These are phyloP conservation scores for Candida albicans DNA, from an alignment of 1,139 yeast species.

Conservation along the genomic window DNA sequence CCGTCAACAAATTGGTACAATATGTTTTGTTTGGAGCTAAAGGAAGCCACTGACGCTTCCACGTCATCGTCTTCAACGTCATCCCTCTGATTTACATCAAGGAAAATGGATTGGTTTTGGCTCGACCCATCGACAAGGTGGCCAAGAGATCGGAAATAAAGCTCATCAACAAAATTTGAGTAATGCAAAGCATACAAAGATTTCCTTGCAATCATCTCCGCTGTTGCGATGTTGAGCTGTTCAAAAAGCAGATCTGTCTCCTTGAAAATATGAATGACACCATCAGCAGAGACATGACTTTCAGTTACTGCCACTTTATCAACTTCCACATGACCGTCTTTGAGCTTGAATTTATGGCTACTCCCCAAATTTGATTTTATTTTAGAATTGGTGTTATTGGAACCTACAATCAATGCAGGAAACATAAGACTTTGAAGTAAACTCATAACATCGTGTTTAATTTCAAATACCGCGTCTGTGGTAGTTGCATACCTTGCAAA, in stretches of 20 bases:
- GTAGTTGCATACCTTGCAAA: constrained; percentile 25
- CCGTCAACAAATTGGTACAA: constrained; percentile 71
- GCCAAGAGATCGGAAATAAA: constrained; percentile 61
- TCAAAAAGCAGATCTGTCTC: constrained; percentile 32
- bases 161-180: constrained; percentile 66
- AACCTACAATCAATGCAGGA: constrained; percentile 29
- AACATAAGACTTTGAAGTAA: constrained; percentile 31
- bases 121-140: constrained; percentile 55
- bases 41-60: constrained; percentile 17
- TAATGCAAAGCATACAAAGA: constrained; percentile 71
- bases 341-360: constrained; percentile 5
- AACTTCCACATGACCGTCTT: constrained; percentile 5
- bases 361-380: constrained; percentile 8
- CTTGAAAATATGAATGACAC: constrained; percentile 60
- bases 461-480: constrained; percentile 33
- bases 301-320: constrained; percentile 24
- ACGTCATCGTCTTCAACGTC: constrained; percentile 29
- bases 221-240: constrained; percentile 24
- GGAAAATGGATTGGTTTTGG: constrained; percentile 58
- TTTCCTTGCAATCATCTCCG: constrained; percentile 66
- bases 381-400: constrained; percentile 28
- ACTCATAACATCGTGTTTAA: constrained; percentile 27
- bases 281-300: constrained; percentile 55
- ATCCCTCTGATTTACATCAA: constrained; percentile 45
- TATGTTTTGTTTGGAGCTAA: constrained; percentile 38